Evolutionary conservation across 495 filamentous ascomycete genomes (phyloP).

Genomic region (Sphaerosporella brunnea): DNA sequence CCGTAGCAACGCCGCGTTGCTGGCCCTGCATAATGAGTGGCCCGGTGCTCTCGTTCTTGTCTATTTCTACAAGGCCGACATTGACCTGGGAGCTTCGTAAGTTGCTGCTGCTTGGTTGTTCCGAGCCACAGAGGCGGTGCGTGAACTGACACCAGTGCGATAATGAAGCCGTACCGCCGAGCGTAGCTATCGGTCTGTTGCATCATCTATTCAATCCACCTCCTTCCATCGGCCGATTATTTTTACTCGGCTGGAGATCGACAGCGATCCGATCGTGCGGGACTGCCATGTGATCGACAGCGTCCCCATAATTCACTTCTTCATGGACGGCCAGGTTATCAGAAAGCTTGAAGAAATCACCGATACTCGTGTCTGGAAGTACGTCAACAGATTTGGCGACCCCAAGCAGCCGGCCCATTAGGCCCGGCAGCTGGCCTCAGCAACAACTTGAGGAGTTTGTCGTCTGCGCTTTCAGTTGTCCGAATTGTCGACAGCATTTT

Average conservation of each 20-base stretch:
- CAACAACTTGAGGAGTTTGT: not conserved
- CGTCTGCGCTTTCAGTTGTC: not conserved
- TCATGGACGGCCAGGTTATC: not conserved
- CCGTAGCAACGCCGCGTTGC: not conserved
- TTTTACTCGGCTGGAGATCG: not conserved
- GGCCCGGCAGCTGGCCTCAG: too few relatives aligned
- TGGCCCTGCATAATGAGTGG: not conserved
- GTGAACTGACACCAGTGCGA: not conserved
- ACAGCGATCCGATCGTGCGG: not conserved
- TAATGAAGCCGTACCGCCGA: not conserved
- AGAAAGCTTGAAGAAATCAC: not conserved
- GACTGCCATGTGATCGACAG: too few relatives aligned
- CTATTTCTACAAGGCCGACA: not conserved
- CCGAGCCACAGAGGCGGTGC: too few relatives aligned
- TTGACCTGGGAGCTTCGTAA: not conserved
- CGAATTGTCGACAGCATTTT: not conserved
- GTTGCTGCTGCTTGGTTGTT: not conserved
- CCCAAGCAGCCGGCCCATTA: too few relatives aligned
- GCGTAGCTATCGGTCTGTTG: not conserved
- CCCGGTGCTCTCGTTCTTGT: not conserved
- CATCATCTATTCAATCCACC: not conserved
- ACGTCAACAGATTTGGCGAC: slow-evolving; percentile 1
- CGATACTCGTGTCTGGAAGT: not conserved
- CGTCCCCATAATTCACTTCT: not conserved
- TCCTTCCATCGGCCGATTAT: not conserved